Conservation (phyloP, 352 stramenopile species). For the Globisporangium megalacanthum region DNA sequence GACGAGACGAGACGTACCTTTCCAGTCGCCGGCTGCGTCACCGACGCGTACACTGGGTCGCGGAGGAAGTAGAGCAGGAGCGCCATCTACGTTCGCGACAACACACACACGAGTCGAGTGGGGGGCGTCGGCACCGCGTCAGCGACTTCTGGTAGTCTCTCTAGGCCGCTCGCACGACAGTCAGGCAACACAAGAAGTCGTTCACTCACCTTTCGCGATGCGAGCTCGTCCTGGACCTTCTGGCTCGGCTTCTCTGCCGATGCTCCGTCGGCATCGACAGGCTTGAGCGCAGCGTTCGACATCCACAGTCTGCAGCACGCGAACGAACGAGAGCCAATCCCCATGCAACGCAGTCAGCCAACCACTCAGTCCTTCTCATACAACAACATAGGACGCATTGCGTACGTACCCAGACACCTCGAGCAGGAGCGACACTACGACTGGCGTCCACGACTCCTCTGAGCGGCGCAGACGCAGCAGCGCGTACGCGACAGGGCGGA, state of each 20-base stretch:
- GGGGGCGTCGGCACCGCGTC: background rate
- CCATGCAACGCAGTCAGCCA: background rate
- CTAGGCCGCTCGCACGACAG: background rate
- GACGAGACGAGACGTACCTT: conserved; percentile 29
- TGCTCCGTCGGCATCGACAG: conserved; percentile 13
- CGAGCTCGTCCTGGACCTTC: conserved; percentile 50
- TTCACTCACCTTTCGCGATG: conserved; percentile 51
- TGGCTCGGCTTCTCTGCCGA: conserved; percentile 20
- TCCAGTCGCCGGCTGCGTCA: conserved; percentile 62
- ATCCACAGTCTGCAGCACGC: conserved; percentile 34
- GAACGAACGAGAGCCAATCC: background rate
- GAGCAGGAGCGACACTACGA: conserved; percentile 49
- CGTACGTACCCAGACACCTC: conserved; percentile 48
- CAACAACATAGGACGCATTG: no score
- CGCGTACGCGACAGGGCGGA: conserved; percentile 68
- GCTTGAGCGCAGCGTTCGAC: conserved; percentile 46
- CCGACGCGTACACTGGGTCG: conserved; percentile 61
- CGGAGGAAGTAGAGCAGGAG: conserved; percentile 81
- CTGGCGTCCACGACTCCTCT: conserved; percentile 55
- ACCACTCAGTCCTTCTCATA: background rate
- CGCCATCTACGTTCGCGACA: conserved; percentile 47
- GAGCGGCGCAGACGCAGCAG: conserved; percentile 51
- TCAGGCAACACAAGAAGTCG: background rate
- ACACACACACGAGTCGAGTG: background rate
- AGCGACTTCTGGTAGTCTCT: background rate